Evolutionary conservation across 1,139 yeast genomes (phyloP).

Genomic region (Diutina pseudorugosa): DNA sequence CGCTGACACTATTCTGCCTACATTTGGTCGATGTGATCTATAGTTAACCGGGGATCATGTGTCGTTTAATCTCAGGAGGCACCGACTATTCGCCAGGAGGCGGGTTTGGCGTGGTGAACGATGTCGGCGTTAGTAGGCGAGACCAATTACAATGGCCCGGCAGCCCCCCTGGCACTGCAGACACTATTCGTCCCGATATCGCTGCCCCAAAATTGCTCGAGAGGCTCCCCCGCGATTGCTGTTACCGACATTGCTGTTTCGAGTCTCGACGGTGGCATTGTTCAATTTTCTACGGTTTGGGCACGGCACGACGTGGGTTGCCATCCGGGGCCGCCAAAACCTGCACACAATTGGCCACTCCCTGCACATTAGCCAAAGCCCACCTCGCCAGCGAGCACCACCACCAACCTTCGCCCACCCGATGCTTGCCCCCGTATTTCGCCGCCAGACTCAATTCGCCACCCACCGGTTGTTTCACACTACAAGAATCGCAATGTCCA

Average conservation of each 20-base stretch:
- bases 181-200: background rate
- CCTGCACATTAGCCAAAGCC: background rate
- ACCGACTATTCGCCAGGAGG: too few relatives aligned
- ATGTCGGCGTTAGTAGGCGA: background rate
- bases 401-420: background rate
- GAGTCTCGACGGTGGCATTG: background rate
- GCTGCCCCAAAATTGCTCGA: background rate
- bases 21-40: too few relatives aligned
- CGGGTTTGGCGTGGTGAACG: too few relatives aligned
- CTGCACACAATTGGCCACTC: background rate
- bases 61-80: too few relatives aligned
- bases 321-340: background rate
- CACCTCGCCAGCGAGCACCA: background rate
- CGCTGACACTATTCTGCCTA: too few relatives aligned
- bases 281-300: background rate
- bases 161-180: background rate
- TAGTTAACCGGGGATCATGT: too few relatives aligned
- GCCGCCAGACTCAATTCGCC: background rate
- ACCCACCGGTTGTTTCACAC: background rate
- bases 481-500: slow-evolving; percentile 6
- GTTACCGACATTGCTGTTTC: background rate
- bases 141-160: background rate
- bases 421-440: background rate
- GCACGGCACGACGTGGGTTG: background rate
- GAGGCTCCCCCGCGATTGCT: background rate